These are phyloP conservation scores for Leccinum subrobustum DNA, from an alignment of 1,284 basidiomycete species.

Conservation along the genomic window DNA sequence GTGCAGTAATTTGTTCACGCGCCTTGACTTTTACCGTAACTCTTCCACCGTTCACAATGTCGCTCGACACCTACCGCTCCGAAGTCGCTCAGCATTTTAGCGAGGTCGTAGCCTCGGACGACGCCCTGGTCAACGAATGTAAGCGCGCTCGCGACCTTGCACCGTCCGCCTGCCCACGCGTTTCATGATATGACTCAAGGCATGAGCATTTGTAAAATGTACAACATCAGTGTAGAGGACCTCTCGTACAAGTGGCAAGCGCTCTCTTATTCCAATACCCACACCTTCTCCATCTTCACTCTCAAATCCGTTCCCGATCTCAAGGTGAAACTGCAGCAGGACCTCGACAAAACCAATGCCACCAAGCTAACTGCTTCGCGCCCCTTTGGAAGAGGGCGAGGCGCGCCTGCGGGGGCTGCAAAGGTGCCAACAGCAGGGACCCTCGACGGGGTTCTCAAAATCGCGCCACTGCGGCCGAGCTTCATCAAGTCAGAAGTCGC, in stretches of 20 bases:
- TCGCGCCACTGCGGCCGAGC: conserved; percentile 15
- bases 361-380: conserved; percentile 35
- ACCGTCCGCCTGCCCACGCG: conserved; percentile 3
- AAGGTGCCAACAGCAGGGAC: background rate
- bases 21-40: background rate
- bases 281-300: conserved; percentile 46
- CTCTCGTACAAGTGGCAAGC: conserved; percentile 77
- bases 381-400: conserved; percentile 4
- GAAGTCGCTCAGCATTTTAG: conserved; percentile 35
- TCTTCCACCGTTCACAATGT: conserved; percentile 16
- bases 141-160: conserved; percentile 20
- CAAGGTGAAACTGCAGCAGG: conserved; percentile 52
- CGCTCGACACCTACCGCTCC: conserved; percentile 20
- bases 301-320: conserved; percentile 51
- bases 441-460: conserved; percentile 19
- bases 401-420: background rate
- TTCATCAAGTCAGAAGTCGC: conserved; percentile 22
- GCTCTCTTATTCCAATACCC: conserved; percentile 40
- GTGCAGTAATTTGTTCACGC: background rate
- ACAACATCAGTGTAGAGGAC: conserved; percentile 52
- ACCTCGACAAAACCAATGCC: conserved; percentile 43
- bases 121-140: conserved; percentile 49
- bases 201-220: conserved; percentile 62
- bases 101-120: conserved; percentile 35
- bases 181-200: conserved; percentile 40